Base-by-base conservation (phyloP, 192 early-diverging fungal genomes). In the Linnemannia schmuckeri region DNA sequence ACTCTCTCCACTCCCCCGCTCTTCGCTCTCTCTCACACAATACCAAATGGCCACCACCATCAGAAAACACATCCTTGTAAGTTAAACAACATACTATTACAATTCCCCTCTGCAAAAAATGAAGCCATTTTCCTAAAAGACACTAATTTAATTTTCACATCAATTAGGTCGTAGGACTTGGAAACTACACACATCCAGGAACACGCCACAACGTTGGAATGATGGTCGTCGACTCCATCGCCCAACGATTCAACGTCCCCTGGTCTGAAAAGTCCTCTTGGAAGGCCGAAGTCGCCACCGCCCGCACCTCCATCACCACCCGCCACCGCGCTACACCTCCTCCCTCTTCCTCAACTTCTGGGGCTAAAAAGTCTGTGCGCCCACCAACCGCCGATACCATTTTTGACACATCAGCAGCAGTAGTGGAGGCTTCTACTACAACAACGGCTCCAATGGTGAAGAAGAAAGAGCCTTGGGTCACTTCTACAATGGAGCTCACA, bases 181-280 rank as follows among this genome's bases (percentile, higher is more conserved):
- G 95, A 54, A 96, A 96, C 89, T 82, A 93, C 63, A 90, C 88
- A 18, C 90, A 90, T 37, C 93, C 94, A 24, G 79, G 90, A 40
- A 95, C 94, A 10, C 85, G 95, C 46, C 95, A 96, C 81, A 95
- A 93, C 75, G 92, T 95, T 6, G 95, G 95, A 12, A 93, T 94
- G 92, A 90, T 94, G 89, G 88, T 93, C 35, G 70, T 95, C 12
- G 93, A 96, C 78, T 70, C 79, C 35, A 75, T 93, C 41, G 93
- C 92, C 20, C 52, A 88, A 17, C 75, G 89, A 8, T 81, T 88
- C n/a, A 78, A 90, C 37, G 68, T 92, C 17, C 61, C 57, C 1
- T 94, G 93, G 93, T 38, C 66, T 12, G 75, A 75, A 18, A 75
- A 90, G 37, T 66, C 74, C 30, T 66, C 66, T 20, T 89, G 85